Base-by-base conservation (phyloP, 1,139 yeast genomes). In the Nematodospora anomalae region DNA sequence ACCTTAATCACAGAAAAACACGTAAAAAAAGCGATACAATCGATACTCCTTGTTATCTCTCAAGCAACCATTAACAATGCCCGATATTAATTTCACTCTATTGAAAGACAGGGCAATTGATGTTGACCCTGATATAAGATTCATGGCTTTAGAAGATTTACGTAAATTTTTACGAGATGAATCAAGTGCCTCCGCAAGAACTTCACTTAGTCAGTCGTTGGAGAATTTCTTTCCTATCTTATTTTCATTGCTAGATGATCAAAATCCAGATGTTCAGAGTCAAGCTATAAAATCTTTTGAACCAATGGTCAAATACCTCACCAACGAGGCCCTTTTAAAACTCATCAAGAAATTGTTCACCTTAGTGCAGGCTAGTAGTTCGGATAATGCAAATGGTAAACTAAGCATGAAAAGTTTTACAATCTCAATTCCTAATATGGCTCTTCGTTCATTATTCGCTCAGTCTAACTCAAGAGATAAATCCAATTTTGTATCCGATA, bases 101-200 rank as follows among this genome's bases (percentile, higher is more conserved):
- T 52, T 71, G 36, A 60, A 54, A 39, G 80, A 80, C 47, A 71
- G 70, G 49, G 77, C 81, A 14, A 64, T 67, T 35, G 85, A 80
- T 48, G 82, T 83, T 16, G 96, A 88, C 51, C 85, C 94, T 3
- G 96, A 88, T 55, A 67, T 84, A 48, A 71, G 96, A 53, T 87
- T 81, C 60, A 88, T 88, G 96, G 95, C 92, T 3, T 66, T 87
- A 44, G 85, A 79, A 49, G 96, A 88, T 53, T 71, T 87, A 49
- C 78, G 76, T 49, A 76, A 74, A 43, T 51, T 65, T 64, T 43
- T 70, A 62, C 36, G 30, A 15, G 32, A 33, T 23, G 42, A 40
- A 12, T 24, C 40, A 11, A 39, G 44, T 46, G 38, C 47, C 45
- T 47, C 64, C 34, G 48, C 58, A 33, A 47, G 57, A 44, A 44